Base-by-base conservation (phyloP, 2,329 filamentous ascomycete species). In the Septoria linicola region DNA sequence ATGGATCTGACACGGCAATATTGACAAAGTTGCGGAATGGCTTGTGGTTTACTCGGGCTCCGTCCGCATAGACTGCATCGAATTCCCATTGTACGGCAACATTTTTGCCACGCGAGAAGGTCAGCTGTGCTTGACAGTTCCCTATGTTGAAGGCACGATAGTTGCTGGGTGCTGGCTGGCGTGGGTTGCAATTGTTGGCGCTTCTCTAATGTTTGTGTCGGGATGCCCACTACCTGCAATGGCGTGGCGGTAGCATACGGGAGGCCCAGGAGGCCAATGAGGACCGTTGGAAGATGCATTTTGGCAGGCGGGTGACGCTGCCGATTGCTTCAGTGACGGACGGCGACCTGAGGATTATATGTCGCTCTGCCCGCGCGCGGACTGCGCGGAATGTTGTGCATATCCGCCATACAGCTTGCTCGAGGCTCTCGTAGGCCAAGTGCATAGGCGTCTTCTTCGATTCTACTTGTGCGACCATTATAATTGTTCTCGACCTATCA, bases 111-210 rank as follows among this genome's bases (percentile, higher is more conserved):
- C 43, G 43, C n/a, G 8, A 36, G n/a, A 47, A 39, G 17, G 43
- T 47, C 16, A 47, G 20, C 23, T 47, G 43, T 14, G 21, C 27
- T 16, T 47, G 19, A 10, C 43, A 47, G 43, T 39, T 35, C 13
- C 43, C 43, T 31, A 47, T 13, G 21, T 47, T 39, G 43, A 47
- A 47, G 11, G 43, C 43, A 5, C 19, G n/a, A 27, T 21, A 47
- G 43, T 23, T 39, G 43, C 20, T 47, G 13, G 43, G 43, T 7
- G 31, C 43, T 27, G 43, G 39, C 13, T 23, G 14, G 13, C 5
- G 13, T 4, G 31, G 20, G 21, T 16, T 27, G 39, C 39, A 41
- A 20, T 21, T 25, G 39, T 41, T 41, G 39, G 3, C 39, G 39
- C 17, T 23, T 41, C 6, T 25, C 20, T 8, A 41, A 11, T n/a